Conservation (phyloP, 2,329 filamentous ascomycete genomes). For the Cytospora mali region DNA sequence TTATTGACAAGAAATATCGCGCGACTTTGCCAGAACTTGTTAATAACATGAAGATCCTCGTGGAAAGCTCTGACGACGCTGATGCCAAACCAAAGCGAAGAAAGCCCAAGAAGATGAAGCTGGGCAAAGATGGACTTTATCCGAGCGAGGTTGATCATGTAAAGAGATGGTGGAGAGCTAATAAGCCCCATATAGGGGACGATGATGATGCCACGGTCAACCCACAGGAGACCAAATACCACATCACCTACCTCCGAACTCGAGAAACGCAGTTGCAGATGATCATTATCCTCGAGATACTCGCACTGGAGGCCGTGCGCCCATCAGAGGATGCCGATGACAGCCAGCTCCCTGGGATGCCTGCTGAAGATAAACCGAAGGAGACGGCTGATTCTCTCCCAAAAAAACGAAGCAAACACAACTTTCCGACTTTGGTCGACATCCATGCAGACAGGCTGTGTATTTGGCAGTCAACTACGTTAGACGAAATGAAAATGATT, state of each 20-base stretch:
- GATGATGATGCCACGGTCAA: slow-evolving; percentile 52
- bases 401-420: slow-evolving; percentile 65
- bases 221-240: slow-evolving; percentile 59
- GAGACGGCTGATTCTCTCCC: slow-evolving; percentile 38
- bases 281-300: slow-evolving; percentile 75
- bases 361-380: slow-evolving; percentile 39
- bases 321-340: slow-evolving; percentile 45
- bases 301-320: slow-evolving; percentile 65
- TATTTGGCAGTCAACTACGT: slow-evolving; percentile 79
- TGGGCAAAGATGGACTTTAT: slow-evolving; percentile 71
- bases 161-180: slow-evolving; percentile 69
- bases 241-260: slow-evolving; percentile 67
- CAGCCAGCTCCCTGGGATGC: slow-evolving; percentile 50
- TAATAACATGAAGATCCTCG: slow-evolving; percentile 55
- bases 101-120: slow-evolving; percentile 65
- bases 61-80: slow-evolving; percentile 58
- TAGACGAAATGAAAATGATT: slow-evolving; percentile 55
- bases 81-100: slow-evolving; percentile 49
- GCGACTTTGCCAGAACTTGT: slow-evolving; percentile 68
- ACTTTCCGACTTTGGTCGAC: slow-evolving; percentile 68
- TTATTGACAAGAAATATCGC: slow-evolving; percentile 80
- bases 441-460: slow-evolving; percentile 76
- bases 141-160: slow-evolving; percentile 66
- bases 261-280: slow-evolving; percentile 81
- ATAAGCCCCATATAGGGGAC: slow-evolving; percentile 52